Base-by-base conservation (phyloP, 2,329 filamentous ascomycete species). In the Penicillium olsonii region DNA sequence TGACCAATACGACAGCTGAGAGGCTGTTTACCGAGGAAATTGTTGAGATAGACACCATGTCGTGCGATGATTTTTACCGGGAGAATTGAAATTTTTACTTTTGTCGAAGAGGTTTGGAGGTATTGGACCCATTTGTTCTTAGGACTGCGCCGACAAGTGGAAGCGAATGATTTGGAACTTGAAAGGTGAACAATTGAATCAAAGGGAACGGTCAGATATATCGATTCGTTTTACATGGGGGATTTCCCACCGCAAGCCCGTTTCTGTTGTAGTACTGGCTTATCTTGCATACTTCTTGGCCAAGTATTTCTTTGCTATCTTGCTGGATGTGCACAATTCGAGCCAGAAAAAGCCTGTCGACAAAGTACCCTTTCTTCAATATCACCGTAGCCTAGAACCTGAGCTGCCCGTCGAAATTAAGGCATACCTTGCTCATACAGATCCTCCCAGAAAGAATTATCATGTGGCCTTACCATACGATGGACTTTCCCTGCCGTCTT, bases 381-480 rank as follows among this genome's bases (percentile, higher is more conserved):
- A 18, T 40, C 14, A 26, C 14, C 27, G 27, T 8, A 2, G 5
- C 2, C 27, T 29, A 29, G 27, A 29, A 26, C 8, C 14, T 24
- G 12, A 5, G n/a, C 1, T 39, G 9, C 24, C 14, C n/a, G 18
- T 39, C 22, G 47, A 39, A 12, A 4, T 12, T 12, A 4, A n/a
- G 19, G 33, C 15, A 22, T 12, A 31, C 77, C 62, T 77, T 78
- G 19, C 76, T 59, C 52, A 54, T 58, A 61, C 1, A 60, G 50
- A 19, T 61, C 56, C 37, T 51, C 49, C 55, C 55, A 60, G 35
- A 52, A 53, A 42, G 56, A 48, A 4, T 53, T 49, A 53, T 55
- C 48, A 49, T 48, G 50, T n/a, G 53, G 45, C 7, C 60, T 49
- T 17, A 59, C 53, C 37, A 31, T 45, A 20, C 53, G 50, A 34